These are phyloP conservation scores for Cladophialophora chaetospira DNA, from an alignment of 2,329 filamentous ascomycete genomes.

Conservation along the genomic window DNA sequence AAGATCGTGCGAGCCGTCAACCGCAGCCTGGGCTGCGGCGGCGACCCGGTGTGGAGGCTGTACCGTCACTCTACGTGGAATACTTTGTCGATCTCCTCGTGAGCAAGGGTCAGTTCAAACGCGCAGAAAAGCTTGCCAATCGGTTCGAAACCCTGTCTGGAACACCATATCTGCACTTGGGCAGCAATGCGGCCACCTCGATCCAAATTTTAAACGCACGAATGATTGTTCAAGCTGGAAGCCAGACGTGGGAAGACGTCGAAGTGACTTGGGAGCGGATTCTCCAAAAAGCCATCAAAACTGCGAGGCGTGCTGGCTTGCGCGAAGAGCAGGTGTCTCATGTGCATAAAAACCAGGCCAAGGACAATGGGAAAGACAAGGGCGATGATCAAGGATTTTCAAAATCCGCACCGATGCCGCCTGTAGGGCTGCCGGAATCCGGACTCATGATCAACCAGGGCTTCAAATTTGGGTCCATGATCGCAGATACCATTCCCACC, in stretches of 20 bases:
- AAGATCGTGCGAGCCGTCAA: conserved; percentile 49
- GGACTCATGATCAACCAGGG: background rate
- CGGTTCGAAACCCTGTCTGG: conserved; percentile 49
- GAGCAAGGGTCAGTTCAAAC: conserved; percentile 46
- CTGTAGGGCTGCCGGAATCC: background rate
- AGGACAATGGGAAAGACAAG: background rate
- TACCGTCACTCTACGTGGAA: conserved; percentile 56
- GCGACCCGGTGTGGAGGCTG: conserved; percentile 43
- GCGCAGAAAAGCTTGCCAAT: conserved; percentile 59
- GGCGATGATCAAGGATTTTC: background rate
- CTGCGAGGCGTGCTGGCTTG: conserved; percentile 1
- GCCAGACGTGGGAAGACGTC: conserved; percentile 4
- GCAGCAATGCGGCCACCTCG: conserved; percentile 8
- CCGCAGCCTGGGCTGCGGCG: conserved; percentile 39
- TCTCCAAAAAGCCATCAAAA: conserved; percentile 16
- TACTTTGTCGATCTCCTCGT: conserved; percentile 60
- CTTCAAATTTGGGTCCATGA: conserved; percentile 22
- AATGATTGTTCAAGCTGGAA: background rate
- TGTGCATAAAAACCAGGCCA: no score
- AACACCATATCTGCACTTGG: conserved; percentile 17
- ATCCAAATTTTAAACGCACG: conserved; percentile 38
- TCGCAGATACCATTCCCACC: background rate
- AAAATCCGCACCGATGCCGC: background rate
- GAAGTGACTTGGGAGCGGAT: conserved; percentile 25
- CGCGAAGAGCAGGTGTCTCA: background rate